Base-by-base conservation (phyloP, 2,329 filamentous ascomycete genomes). In the Aspergillus neoniger region DNA sequence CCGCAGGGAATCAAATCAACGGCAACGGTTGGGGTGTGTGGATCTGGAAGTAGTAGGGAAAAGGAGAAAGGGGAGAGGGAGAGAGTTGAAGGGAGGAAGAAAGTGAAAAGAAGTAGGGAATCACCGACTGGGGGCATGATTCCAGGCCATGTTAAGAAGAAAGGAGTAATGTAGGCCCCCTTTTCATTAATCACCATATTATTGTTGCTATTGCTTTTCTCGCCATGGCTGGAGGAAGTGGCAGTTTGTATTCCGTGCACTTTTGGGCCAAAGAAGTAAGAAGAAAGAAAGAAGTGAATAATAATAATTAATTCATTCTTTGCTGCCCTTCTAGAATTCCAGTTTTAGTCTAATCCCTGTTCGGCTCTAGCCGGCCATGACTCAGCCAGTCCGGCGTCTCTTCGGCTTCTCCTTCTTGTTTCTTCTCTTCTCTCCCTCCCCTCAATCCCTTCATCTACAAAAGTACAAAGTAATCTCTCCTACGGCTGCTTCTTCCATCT, bases 201-300 rank as follows among this genome's bases (percentile, higher is more conserved):
- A 55, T 25, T 39, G 30, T 43, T 56, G 47, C 47, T 41, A 49
- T 62, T 62, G 55, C 60, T 59, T 59, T 61, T 62, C n/a, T 50
- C 47, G 47, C 47, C 47, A 50, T 50, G 25, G 25, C 21, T 44
- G 53, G 50, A 59, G 57, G 36, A 60, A 36, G 32, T 36, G 57
- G 57, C 60, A 62, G 57, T 15, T 49, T 49, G 60, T 49, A 57
- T 54, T 57, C 60, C 60, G 60, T 62, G 60, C 60, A 50, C 47
- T 25, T 50, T 30, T 28, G 25, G 28, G 32, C 32, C 25, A 28
- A 28, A 28, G 25, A 28, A 28, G 12, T 12, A 12, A 9, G 1
- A 19, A 49, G 47, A 17, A 17, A 19, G 15, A 30, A 32, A 17
- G 47, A 50, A 25, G 23, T 23, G 47, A n/a, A 32, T 15, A 30